A percentile compares a stretch with the other conserved stretches of the same genome.
Conservation (phyloP, 495 filamentous ascomycete species). For the Penicillium soppii region DNA sequence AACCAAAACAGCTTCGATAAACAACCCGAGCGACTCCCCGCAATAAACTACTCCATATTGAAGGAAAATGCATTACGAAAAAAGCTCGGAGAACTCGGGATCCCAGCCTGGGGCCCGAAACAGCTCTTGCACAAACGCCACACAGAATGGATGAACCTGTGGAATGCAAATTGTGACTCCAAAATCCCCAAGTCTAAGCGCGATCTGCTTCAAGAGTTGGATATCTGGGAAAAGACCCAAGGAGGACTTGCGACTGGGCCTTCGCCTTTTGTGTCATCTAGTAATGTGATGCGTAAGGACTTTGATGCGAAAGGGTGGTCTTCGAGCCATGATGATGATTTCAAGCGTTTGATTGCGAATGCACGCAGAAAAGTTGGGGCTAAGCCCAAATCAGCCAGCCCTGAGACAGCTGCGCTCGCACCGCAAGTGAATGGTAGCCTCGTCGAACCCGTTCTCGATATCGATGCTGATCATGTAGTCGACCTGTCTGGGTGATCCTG, state of each 20-base stretch:
- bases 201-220: constrained; percentile 73
- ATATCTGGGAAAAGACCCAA: constrained; percentile 80
- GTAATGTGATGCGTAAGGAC: constrained; percentile 68
- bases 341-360: constrained; percentile 70
- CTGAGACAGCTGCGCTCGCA: constrained; percentile 15
- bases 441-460: not conserved
- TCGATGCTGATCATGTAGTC: not conserved
- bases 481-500: constrained; percentile 8
- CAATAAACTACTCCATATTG: constrained; percentile 76
- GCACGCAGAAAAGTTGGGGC: constrained; percentile 53
- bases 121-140: constrained; percentile 74
- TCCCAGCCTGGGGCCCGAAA: constrained; percentile 66
- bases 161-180: constrained; percentile 95
- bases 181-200: constrained; percentile 63
- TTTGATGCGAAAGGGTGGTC: constrained; percentile 82
- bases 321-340: constrained; percentile 66
- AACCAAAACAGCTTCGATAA: constrained; percentile 20
- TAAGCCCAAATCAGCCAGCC: constrained; percentile 29
- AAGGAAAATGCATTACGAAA: constrained; percentile 74
- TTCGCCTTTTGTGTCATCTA: constrained; percentile 23
- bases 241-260: constrained; percentile 32
- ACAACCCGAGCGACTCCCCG: constrained; percentile 62
- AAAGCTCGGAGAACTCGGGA: constrained; percentile 80
- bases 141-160: constrained; percentile 90
- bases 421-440: not conserved